Evolutionary conservation across 129 eudicot genomes (phyloP), one percentile per base, ranked within the genome.

Genomic region (Centella asiatica): DNA sequence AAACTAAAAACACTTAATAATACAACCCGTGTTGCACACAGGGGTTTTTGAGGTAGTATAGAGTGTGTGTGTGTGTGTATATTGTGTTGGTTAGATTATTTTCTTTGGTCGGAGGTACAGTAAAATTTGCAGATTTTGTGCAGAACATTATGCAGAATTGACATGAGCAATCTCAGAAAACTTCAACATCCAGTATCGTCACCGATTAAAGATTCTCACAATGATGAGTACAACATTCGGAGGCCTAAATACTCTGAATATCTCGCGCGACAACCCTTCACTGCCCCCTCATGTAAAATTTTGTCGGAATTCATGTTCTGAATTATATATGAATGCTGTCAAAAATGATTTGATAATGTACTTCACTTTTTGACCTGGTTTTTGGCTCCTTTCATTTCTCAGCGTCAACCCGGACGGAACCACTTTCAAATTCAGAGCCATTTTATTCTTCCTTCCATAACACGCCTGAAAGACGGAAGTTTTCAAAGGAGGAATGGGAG

Each of bases 401-500:
- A 83, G 85, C 76, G 28, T 46, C 64, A 26, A 27, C 57, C 4
- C 63, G 26, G 31, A 70, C 51, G 29, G 56, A 60, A 49, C 29
- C 77, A 27, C 22, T 72, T 64, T 75, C 83, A 32, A 85, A 78
- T 44, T 61, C 85, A 1, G 76, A 78, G 44, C 75, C 85, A 3
- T 88, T 87, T 78, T 93, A 82, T 62, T 87, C 99, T 39, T 80
- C 74, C 58, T 88, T 75, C 81, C 96, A 88, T 44, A 36, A 28
- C 12, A 79, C 92, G 19, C 78, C 89, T 40, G 81, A 73, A 64
- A 69, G 93, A 74, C 78, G 72, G 60, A 81, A 62, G 27, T 76
- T 84, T 64, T 64, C 95, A 2, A 81, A 88, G 76, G 92, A 74
- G 4, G 99, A 82, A 65, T 88, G 95, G 96, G 84, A 85, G 9